A percentile compares a stretch with the other conserved stretches of the same genome.
These are phyloP conservation scores for Xerocomus potaroensis DNA, from an alignment of 768 basidiomycete species.

Conservation along the genomic window DNA sequence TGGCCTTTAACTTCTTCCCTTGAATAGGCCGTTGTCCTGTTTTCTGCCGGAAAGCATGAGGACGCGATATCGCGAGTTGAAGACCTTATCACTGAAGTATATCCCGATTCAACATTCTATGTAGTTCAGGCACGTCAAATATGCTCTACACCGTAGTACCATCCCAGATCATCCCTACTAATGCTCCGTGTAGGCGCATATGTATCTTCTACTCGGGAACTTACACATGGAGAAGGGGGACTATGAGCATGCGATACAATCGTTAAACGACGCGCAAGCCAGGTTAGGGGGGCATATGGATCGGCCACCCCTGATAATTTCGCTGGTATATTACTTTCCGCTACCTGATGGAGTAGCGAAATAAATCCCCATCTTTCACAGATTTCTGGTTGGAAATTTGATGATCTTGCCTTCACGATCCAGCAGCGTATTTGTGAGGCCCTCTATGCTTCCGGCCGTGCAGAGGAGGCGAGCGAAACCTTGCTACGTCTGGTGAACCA, in stretches of 20 bases:
- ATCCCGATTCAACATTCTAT: background rate
- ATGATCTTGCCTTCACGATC: background rate
- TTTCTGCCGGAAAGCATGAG: slow-evolving; percentile 2
- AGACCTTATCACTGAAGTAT: background rate
- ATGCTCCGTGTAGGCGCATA: background rate
- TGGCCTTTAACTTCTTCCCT: background rate
- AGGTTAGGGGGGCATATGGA: background rate
- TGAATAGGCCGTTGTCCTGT: slow-evolving; percentile 3
- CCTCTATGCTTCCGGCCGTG: background rate
- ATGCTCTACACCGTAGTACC: background rate
- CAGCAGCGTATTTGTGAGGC: background rate
- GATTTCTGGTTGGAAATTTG: slow-evolving; percentile 4
- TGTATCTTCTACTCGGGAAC: background rate
- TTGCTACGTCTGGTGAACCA: background rate
- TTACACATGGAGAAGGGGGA: background rate
- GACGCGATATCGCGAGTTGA: slow-evolving; percentile 5
- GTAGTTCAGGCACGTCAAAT: background rate
- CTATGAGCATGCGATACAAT: background rate
- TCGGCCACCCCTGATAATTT: background rate
- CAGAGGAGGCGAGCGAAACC: background rate
- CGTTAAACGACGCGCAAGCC: background rate
- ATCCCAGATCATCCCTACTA: background rate
- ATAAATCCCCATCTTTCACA: background rate
- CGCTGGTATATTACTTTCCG: background rate
- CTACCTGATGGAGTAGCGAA: too few species aligned